phyloP scores from a whole-genome alignment of 2,329 filamentous ascomycete species.

The Microdochium bolleyi region DNA sequence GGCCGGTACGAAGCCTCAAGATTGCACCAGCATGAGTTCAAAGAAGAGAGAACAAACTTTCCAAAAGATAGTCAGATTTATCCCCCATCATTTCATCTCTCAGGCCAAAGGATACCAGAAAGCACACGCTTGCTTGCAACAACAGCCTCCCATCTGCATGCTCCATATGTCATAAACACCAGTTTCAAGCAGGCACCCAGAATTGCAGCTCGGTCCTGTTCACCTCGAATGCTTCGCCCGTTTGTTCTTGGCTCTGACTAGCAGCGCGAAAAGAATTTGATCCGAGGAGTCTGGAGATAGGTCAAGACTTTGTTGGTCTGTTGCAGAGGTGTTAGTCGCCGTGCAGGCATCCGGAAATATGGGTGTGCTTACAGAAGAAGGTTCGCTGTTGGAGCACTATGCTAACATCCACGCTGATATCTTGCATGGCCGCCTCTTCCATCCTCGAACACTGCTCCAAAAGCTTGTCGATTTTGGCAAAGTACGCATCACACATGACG shows the following conservation, averaged over 20 bases:
- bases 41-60: no score
- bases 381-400: neutral
- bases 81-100: no score
- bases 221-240: neutral
- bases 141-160: neutral
- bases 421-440: constrained; percentile 5
- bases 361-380: neutral
- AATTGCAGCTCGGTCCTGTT: neutral
- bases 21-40: no score
- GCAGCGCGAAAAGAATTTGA: neutral
- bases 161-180: neutral
- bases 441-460: constrained; percentile 7
- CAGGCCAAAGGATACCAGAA: neutral
- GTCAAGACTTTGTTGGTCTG: neutral
- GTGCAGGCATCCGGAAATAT: neutral
- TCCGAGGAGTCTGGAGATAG: neutral
- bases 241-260: neutral
- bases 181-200: neutral
- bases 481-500: constrained; percentile 20
- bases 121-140: neutral
- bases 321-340: neutral
- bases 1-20: no score
- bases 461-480: constrained; percentile 13
- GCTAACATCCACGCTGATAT: neutral
- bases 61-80: no score